Evolutionary conservation across 352 stramenopile genomes (phyloP).

Genomic region (Pythium aristosporum): DNA sequence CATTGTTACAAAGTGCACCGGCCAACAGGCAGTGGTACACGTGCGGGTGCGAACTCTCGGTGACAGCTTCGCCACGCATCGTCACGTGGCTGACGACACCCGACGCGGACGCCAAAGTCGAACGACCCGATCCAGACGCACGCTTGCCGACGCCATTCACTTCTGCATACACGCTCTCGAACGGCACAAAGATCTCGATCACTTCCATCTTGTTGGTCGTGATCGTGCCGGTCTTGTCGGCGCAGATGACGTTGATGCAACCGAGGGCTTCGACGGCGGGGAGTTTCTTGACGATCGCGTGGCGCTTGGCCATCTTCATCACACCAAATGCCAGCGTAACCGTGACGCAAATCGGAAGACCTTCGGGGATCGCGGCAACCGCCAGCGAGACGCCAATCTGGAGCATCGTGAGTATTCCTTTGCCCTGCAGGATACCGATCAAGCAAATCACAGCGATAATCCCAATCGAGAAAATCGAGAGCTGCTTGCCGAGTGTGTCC

Average conservation of each 20-base stretch:
- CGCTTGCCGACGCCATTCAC: constrained; percentile 56
- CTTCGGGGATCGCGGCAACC: constrained; percentile 76
- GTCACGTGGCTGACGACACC: constrained; percentile 37
- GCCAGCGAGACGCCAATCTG: constrained; percentile 93
- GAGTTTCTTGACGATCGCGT: constrained; percentile 89
- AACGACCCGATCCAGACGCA: background rate
- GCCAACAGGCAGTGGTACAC: constrained; percentile 75
- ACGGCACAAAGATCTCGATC: constrained; percentile 80
- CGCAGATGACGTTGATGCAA: constrained; percentile 92
- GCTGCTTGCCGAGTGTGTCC: constrained; percentile 94
- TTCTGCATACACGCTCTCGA: constrained; percentile 68
- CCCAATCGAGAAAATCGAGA: constrained; percentile 92
- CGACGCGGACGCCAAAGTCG: constrained; percentile 2
- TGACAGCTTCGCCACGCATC: constrained; percentile 63
- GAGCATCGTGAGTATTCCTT: constrained; percentile 94
- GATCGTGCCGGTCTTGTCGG: constrained; percentile 95
- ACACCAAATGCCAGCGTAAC: constrained; percentile 77
- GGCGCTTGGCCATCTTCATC: constrained; percentile 85
- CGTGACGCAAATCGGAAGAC: constrained; percentile 79
- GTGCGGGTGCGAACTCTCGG: constrained; percentile 57
- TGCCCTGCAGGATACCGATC: constrained; percentile 89
- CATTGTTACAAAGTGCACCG: constrained; percentile 81
- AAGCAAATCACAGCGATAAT: constrained; percentile 95
- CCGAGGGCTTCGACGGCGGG: constrained; percentile 82
- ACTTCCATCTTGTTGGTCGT: constrained; percentile 90